Base-by-base conservation (phyloP, 1,284 basidiomycete genomes). In the Naganishia liquefaciens region DNA sequence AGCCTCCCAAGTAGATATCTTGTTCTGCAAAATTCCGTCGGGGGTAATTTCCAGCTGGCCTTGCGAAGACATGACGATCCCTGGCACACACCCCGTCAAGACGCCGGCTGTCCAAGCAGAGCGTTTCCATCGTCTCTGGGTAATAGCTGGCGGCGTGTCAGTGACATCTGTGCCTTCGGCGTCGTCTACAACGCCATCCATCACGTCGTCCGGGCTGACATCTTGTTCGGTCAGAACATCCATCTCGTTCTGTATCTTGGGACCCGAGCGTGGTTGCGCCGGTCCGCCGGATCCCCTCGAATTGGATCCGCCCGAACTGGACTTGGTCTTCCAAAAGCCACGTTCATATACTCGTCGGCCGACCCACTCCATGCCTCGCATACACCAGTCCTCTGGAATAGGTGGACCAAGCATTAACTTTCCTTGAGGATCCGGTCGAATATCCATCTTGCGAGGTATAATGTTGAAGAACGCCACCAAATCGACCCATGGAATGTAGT, bases 361-460 rank as follows among this genome's bases (percentile, higher is more conserved):
- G 1, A 91, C 88, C 95, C 95, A 99, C 69, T 92, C 90, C 86
- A 94, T 90, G 3, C 96, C 96, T 37, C 94, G 85, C 67, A 98
- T 78, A 71, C 90, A 91, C 92, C 93, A 97, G 76, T 99, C 96
- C 76, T 99, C 96, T 0, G 90, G 86, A 2, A 99, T 80, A 0
- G 93, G 89, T 13, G 73, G 62, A 15, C 84, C 80, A 9, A 84
- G 71, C 17, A 79, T 75, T 9, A 83, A 74, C 54, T 80, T 78
- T 17, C 72, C 71, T 13, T 72, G 68, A 33, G 85, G 77, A 55
- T 84, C 83, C 63, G 84, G 81, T 1, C 87, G 87, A 10, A 89
- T 81, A 7, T 81, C 84, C 17, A 84, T 49, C 6, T 72, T 77
- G 51, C 68, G 58, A 1, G 74, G 71, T 43, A 75, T 65, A 2